Base-by-base conservation (phyloP, 2,329 filamentous ascomycete genomes). In the Neofusicoccum kwambonambiense region DNA sequence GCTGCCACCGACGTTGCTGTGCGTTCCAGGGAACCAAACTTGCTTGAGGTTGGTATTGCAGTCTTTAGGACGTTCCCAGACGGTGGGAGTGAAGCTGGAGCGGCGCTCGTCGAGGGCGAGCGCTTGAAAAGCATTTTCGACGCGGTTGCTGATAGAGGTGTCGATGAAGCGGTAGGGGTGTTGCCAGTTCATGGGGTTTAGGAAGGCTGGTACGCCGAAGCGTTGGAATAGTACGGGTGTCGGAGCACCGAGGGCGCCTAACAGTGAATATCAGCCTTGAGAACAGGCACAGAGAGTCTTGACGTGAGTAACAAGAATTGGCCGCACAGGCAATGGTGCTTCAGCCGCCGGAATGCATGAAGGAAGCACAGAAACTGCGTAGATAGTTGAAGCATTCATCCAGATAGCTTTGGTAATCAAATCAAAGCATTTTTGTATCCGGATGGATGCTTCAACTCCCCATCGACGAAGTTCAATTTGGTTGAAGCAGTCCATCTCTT, bases 81-180 rank as follows among this genome's bases (percentile, higher is more conserved):
- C 73, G 2, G 85, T 83, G 12, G 85, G 84, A n/a, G 74, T 76
- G 66, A 87, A 88, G 0, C 84, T 80, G 0, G 80, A 73, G 8
- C 85, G 81, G 19, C 79, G 81, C 73, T 88, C 86, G 65, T 87
- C 85, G 2, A 88, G 73, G 0, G 85, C 85, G 9, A 88, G 77
- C 0, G 85, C 85, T 22, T 88, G 86, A 69, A 87, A 87, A 0
- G 84, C 85, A 70, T 87, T 80, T 69, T 86, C 81, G 39, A 88
- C 81, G 12, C 75, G 74, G 52, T 71, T 68, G 8, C 76, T 78
- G 62, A 83, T 74, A 58, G 77, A 75, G 3, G 81, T 83, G 69
- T 82, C 78, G 63, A 77, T 78, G 66, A 82, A 82, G 39, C 58
- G 42, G 42, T 42, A 45, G 22, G 47, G 34, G 34, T 65, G 65